These are phyloP conservation scores for Zygosaccharomyces sapae DNA, from an alignment of 1,139 yeast species.

Conservation along the genomic window DNA sequence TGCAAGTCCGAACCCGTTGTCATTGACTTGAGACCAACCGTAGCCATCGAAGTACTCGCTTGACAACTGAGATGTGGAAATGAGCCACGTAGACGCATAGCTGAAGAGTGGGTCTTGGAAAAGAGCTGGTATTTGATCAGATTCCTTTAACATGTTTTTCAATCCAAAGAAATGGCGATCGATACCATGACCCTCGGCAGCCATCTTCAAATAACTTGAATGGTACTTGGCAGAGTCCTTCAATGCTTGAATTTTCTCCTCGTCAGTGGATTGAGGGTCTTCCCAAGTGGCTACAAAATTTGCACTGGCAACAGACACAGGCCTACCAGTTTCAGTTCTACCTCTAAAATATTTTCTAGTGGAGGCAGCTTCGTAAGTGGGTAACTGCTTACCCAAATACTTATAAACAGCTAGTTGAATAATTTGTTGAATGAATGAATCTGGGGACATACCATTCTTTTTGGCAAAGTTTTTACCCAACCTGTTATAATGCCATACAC, in stretches of 20 bases:
- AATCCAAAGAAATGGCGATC: conserved; percentile 94
- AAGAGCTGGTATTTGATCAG: conserved; percentile 62
- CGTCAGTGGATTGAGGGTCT: conserved; percentile 48
- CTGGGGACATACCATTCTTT: conserved; percentile 67
- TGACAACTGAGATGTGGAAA: conserved; percentile 86
- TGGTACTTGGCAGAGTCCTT: conserved; percentile 74
- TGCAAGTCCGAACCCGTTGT: conserved; percentile 90
- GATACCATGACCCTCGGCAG: conserved; percentile 83
- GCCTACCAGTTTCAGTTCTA: conserved; percentile 92
- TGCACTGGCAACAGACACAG: conserved; percentile 73
- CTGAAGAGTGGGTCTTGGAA: conserved; percentile 71
- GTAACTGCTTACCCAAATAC: conserved; percentile 73
- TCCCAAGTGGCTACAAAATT: conserved; percentile 76
- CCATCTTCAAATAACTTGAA: conserved; percentile 66
- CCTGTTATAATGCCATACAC: conserved; percentile 66
- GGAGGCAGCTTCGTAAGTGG: conserved; percentile 95
- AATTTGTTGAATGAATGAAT: conserved; percentile 71
- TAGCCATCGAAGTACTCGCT: conserved; percentile 87
- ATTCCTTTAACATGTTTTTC: conserved; percentile 61
- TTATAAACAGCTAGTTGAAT: conserved; percentile 77
- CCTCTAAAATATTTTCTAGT: conserved; percentile 87
- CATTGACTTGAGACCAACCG: conserved; percentile 96
- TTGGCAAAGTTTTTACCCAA: conserved; percentile 70
- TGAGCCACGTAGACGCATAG: conserved; percentile 79
- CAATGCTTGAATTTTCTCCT: conserved; percentile 64